A percentile compares a stretch with the other conserved stretches of the same genome.
Conservation (phyloP, 78 protist genomes). For the Acrasis kona region DNA sequence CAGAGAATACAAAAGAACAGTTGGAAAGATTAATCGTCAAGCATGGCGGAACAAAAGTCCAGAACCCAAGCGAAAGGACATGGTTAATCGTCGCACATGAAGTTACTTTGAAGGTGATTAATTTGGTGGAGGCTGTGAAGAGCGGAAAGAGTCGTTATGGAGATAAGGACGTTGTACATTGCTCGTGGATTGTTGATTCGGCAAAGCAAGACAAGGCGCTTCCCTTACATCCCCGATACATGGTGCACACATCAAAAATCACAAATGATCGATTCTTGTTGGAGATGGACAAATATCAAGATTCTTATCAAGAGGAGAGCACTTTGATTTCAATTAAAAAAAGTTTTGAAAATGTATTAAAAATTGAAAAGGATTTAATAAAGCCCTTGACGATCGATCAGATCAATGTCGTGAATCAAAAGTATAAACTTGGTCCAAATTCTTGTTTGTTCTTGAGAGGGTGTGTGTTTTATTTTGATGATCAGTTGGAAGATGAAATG, state of each 20-base stretch:
- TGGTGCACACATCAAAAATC: slow-evolving; percentile 10
- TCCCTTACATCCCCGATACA: slow-evolving; percentile 13
- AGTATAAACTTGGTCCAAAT: too few relatives aligned
- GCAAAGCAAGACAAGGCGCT: neutral
- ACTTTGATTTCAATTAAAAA: neutral
- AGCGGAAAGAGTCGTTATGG: neutral
- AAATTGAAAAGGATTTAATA: neutral
- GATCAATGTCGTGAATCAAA: neutral
- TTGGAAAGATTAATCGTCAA: neutral
- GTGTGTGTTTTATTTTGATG: too few relatives aligned
- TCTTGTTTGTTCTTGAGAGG: too few relatives aligned
- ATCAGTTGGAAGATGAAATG: too few relatives aligned
- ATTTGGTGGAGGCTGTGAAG: neutral
- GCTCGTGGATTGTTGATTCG: slow-evolving; percentile 13
- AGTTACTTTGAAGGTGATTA: neutral
- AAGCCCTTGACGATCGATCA: neutral
- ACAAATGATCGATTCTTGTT: neutral
- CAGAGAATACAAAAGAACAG: neutral
- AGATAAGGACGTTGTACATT: neutral
- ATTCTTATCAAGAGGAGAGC: neutral
- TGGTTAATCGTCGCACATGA: neutral
- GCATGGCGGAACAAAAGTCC: slow-evolving; percentile 21
- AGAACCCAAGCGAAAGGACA: slow-evolving; percentile 4
- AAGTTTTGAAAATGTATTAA: neutral
- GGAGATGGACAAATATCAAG: slow-evolving; percentile 10